Evolutionary conservation across 2,329 filamentous ascomycete genomes (phyloP).

Genomic region (Colletotrichum tofieldiae): DNA sequence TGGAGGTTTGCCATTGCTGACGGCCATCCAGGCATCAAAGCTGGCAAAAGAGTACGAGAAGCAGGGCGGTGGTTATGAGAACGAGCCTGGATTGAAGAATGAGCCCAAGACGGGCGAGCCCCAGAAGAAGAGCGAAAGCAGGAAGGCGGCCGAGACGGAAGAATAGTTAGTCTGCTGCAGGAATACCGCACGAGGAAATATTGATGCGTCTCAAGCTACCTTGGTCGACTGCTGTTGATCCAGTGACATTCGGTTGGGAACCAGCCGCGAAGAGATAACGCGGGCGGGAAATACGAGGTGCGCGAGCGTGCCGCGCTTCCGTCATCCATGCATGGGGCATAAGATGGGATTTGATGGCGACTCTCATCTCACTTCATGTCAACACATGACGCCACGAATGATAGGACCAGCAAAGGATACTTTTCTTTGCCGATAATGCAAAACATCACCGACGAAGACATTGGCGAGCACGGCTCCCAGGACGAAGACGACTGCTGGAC

Average conservation of each 20-base stretch:
- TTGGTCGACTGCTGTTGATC: not conserved
- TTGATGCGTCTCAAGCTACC: not conserved
- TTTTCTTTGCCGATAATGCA: slow-evolving; percentile 1
- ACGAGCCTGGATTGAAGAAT: slow-evolving; percentile 59
- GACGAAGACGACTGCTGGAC: slow-evolving; percentile 54
- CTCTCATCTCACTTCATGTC: not conserved
- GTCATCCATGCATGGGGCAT: not conserved
- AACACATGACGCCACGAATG: not conserved
- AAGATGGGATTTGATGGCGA: not conserved
- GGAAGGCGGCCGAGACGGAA: slow-evolving; percentile 43
- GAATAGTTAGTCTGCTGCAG: not conserved
- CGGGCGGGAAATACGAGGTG: not conserved
- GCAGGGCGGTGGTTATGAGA: slow-evolving; percentile 58
- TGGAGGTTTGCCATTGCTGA: accelerated
- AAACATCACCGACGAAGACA: not conserved
- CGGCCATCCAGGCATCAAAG: slow-evolving; percentile 50
- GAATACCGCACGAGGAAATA: not conserved
- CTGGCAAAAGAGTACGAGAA: slow-evolving; percentile 61
- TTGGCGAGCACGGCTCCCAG: not conserved
- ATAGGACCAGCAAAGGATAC: not conserved
- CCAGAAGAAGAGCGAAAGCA: slow-evolving; percentile 47
- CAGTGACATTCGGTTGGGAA: not conserved
- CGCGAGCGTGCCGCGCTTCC: slow-evolving; percentile 20
- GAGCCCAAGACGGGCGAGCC: slow-evolving; percentile 50
- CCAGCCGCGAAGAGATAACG: not conserved